Evolutionary conservation across 345 rosid genomes (phyloP).

Genomic region (Eucalyptus albens): DNA sequence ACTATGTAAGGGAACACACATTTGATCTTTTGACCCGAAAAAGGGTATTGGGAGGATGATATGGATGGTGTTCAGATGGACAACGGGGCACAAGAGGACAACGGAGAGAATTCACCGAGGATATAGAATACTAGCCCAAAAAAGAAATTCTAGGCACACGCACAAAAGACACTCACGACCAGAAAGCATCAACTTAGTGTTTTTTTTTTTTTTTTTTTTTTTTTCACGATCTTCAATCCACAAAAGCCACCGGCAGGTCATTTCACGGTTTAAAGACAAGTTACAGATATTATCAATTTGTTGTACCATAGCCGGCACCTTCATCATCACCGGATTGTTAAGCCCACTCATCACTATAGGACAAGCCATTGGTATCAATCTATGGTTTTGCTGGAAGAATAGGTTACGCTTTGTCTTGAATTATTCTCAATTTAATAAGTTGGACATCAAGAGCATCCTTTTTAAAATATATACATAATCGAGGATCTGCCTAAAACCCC

Average conservation of each 20-base stretch:
- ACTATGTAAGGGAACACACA: not conserved
- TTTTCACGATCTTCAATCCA: not conserved
- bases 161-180: not conserved
- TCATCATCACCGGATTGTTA: fast-evolving
- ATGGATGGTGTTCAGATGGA: not conserved
- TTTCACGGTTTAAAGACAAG: not conserved
- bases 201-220: too few relatives aligned
- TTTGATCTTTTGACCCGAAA: not conserved
- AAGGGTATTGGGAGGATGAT: not conserved
- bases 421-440: not conserved
- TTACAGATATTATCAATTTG: not conserved
- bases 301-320: not conserved
- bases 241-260: not conserved
- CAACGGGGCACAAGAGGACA: not conserved
- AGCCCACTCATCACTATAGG: not conserved
- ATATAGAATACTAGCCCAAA: not conserved
- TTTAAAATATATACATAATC: too few relatives aligned
- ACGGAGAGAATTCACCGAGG: not conserved
- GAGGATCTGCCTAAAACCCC: too few relatives aligned
- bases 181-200: not conserved
- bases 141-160: not conserved
- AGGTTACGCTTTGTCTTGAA: not conserved
- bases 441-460: not conserved
- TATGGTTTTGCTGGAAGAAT: not conserved
- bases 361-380: not conserved